phyloP scores from a whole-genome alignment of 257 asterid species.

The Jacaranda copaia region DNA sequence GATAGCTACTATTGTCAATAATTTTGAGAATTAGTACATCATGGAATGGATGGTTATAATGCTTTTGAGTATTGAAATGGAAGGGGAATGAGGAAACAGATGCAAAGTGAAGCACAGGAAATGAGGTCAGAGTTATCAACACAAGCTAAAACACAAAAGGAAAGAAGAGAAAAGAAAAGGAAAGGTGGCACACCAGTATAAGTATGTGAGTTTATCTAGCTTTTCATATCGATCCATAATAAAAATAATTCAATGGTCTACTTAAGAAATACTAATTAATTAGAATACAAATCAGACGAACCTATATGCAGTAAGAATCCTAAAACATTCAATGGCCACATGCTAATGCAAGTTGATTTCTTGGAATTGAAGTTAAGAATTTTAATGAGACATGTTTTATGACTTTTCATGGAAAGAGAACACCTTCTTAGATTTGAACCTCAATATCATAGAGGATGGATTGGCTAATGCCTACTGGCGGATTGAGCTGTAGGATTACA shows the following conservation, averaged over 20 bases:
- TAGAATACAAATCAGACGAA: conserved; percentile 24
- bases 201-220: background rate
- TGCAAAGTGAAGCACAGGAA: conserved; percentile 12
- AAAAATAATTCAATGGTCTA: background rate
- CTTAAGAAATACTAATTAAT: background rate
- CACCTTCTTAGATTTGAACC: background rate
- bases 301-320: conserved; percentile 16
- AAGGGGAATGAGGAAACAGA: background rate
- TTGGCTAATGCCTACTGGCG: background rate
- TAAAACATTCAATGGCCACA: conserved; percentile 4
- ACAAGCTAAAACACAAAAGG: background rate
- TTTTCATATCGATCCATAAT: background rate
- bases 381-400: conserved; percentile 2
- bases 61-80: conserved; percentile 25
- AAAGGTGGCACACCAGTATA: background rate
- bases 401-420: background rate
- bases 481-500: background rate
- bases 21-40: background rate
- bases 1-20: conserved; percentile 16
- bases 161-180: background rate
- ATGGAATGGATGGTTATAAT: conserved; percentile 25
- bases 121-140: conserved; percentile 18
- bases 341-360: background rate
- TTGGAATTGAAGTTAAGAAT: background rate
- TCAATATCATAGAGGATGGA: background rate